phyloP scores from a whole-genome alignment of 129 eudicot species.

The Ambrosia artemisiifolia region DNA sequence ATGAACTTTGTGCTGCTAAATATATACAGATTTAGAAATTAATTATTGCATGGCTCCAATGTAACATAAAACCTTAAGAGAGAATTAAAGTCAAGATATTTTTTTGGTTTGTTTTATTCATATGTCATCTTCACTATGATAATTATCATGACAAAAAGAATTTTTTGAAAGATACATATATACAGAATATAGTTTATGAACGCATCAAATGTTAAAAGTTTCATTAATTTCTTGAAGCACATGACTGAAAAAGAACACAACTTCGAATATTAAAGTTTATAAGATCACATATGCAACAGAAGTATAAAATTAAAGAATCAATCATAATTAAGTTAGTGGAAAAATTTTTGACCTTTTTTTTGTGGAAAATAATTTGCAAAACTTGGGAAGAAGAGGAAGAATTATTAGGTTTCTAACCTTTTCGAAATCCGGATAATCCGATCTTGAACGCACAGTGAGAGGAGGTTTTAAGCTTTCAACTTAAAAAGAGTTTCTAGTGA shows the following conservation, averaged over 20 bases:
- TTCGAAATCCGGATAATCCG: neutral
- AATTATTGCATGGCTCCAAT: constrained; percentile 30
- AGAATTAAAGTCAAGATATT: constrained; percentile 35
- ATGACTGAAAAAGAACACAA: constrained; percentile 4
- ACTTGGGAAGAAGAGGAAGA: constrained; percentile 24
- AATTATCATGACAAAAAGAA: neutral
- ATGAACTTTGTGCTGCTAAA: constrained; percentile 5
- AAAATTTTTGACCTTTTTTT: constrained; percentile 19
- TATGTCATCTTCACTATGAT: constrained; percentile 14
- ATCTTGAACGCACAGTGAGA: neutral
- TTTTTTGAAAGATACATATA: neutral
- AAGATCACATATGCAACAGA: neutral
- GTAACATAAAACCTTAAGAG: constrained; percentile 17
- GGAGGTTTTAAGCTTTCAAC: constrained; percentile 17
- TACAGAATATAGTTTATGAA: neutral
- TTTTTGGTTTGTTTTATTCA: constrained; percentile 28
- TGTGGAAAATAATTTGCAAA: constrained; percentile 20
- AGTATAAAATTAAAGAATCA: neutral
- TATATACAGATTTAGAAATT: constrained; percentile 8
- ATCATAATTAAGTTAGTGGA: neutral
- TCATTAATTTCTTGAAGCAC: constrained; percentile 1
- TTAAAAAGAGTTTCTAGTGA: constrained; percentile 23
- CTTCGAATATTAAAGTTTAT: neutral
- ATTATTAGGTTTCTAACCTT: constrained; percentile 31
- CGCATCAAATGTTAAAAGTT: neutral